phyloP scores from a whole-genome alignment of 768 basidiomycete species.

The Tricholoma hemisulphureum region DNA sequence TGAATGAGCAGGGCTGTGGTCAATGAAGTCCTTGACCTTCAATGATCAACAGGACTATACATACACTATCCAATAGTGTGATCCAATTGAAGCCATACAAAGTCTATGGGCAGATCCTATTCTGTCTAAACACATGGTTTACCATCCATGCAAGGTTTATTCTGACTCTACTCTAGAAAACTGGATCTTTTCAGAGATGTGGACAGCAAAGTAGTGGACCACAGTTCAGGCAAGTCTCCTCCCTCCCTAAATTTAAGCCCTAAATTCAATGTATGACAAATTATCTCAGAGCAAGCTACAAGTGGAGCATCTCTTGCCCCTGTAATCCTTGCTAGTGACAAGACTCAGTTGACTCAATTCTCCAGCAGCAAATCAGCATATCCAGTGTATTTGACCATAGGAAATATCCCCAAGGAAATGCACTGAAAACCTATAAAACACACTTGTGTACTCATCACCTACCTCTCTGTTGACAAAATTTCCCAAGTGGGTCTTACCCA shows the following conservation, averaged over 20 bases:
- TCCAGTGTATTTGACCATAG: constrained; percentile 48
- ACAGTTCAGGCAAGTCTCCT: constrained; percentile 43
- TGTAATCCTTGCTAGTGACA: no score
- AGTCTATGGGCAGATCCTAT: constrained; percentile 34
- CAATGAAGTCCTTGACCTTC: constrained; percentile 14
- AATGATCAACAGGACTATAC: constrained; percentile 16
- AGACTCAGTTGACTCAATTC: no score
- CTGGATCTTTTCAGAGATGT: constrained; percentile 39
- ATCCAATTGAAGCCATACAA: constrained; percentile 36
- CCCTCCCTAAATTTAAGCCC: no score
- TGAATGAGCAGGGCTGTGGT: not conserved
- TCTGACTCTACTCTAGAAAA: constrained; percentile 20
- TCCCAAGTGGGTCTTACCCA: constrained; percentile 16
- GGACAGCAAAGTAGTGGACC: constrained; percentile 55
- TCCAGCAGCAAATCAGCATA: no score
- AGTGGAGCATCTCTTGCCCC: no score
- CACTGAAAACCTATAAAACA: not conserved
- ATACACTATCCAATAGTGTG: constrained; percentile 16
- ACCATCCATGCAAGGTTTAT: constrained; percentile 38
- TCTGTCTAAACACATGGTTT: constrained; percentile 27
- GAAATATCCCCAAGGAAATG: constrained; percentile 34
- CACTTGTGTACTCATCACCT: not conserved
- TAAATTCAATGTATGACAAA: no score
- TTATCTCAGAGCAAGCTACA: no score
- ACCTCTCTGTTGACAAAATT: not conserved